These are phyloP conservation scores for Citrus australasica DNA, from an alignment of 345 rosid genomes.

Conservation along the genomic window DNA sequence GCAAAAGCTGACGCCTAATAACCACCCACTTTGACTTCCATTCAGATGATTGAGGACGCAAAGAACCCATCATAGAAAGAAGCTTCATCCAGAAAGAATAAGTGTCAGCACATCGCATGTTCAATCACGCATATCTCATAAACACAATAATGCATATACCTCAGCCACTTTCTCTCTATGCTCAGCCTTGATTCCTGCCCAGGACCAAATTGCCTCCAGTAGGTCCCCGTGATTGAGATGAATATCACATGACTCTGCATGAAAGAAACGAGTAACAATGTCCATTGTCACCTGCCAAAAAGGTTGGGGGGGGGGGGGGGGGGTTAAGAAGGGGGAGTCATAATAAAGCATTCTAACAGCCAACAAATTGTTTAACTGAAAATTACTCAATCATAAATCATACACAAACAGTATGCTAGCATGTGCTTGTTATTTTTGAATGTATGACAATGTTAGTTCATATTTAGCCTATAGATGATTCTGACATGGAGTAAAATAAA, in stretches of 20 bases:
- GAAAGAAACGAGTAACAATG: conserved; percentile 55
- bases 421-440: neutral
- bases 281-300: conserved; percentile 69
- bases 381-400: neutral
- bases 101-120: conserved; percentile 22
- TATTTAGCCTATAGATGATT: neutral
- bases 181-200: conserved; percentile 88
- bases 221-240: conserved; percentile 92
- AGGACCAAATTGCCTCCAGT: conserved; percentile 90
- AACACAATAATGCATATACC: conserved; percentile 39
- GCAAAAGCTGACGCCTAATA: conserved; percentile 90
- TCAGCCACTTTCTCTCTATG: conserved; percentile 89
- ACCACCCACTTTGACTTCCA: conserved; percentile 86
- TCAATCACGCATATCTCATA: conserved; percentile 6
- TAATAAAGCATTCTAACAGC: neutral
- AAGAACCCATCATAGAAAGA: conserved; percentile 82
- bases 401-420: neutral
- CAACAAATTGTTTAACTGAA: neutral
- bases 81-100: conserved; percentile 49
- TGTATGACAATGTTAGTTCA: neutral
- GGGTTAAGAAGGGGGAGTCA: neutral
- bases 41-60: conserved; percentile 91
- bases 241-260: conserved; percentile 65
- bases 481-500: neutral
- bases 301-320: neutral